phyloP scores from a whole-genome alignment of 2,329 filamentous ascomycete species.

The Thelonectria discophora region DNA sequence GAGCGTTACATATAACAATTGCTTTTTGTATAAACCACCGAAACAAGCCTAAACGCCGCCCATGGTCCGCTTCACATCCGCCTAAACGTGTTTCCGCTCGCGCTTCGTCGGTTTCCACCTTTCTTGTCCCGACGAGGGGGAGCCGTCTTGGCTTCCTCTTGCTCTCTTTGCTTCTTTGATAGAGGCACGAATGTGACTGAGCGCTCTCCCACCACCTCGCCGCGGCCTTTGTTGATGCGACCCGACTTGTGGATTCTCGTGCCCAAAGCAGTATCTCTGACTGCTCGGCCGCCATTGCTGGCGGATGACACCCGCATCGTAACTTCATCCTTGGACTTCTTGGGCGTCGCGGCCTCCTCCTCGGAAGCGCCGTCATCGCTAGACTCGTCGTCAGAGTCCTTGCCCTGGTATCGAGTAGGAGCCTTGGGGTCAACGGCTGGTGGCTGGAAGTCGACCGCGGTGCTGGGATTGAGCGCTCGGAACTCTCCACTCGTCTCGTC shows the following conservation, averaged over 20 bases:
- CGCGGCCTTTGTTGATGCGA: conserved; percentile 56
- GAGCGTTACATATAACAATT: conserved; percentile 33
- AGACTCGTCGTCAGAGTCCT: conserved; percentile 56
- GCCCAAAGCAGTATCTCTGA: conserved; percentile 65
- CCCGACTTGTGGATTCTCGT: conserved; percentile 62
- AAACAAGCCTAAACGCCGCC: conserved; percentile 38
- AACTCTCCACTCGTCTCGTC: conserved; percentile 92
- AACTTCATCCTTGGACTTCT: conserved; percentile 51
- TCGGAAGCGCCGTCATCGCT: conserved; percentile 52
- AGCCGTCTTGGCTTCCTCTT: conserved; percentile 58
- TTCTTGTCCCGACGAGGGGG: conserved; percentile 47
- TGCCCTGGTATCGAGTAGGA: conserved; percentile 49
- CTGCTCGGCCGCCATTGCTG: conserved; percentile 66
- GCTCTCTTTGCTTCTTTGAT: conserved; percentile 54
- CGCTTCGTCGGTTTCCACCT: conserved; percentile 67
- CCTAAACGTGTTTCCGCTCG: conserved; percentile 79
- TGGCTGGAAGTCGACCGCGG: conserved; percentile 53
- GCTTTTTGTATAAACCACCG: conserved; percentile 31
- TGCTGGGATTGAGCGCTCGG: conserved; percentile 87
- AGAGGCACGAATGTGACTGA: conserved; percentile 78
- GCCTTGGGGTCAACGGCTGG: conserved; percentile 46
- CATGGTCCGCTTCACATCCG: conserved; percentile 60
- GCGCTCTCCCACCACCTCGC: conserved; percentile 68
- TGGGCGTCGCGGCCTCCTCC: conserved; percentile 33
- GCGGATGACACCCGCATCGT: conserved; percentile 76